phyloP scores from a whole-genome alignment of 176 grass and related monocot species.

The Avena sativa region DNA sequence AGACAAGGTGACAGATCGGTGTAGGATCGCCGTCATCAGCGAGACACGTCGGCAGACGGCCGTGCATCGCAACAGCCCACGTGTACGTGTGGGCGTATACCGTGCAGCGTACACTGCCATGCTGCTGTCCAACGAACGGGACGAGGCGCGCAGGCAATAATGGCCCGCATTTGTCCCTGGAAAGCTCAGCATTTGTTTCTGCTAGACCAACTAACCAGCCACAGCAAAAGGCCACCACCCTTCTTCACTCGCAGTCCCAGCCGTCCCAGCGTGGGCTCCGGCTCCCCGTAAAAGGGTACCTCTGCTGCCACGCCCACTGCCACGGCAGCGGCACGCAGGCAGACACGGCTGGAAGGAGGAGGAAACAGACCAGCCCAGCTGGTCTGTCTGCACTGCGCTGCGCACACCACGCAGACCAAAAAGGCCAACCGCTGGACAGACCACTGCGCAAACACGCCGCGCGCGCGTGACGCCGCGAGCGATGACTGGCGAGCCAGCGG shows the following conservation, averaged over 20 bases:
- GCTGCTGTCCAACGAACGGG: too few species aligned
- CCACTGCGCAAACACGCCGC: too few species aligned
- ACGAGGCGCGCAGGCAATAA: not conserved
- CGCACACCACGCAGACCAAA: not conserved
- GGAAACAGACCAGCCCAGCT: not conserved
- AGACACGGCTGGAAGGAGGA: not conserved
- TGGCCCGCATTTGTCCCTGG: not conserved
- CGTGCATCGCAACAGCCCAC: too few species aligned
- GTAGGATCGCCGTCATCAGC: too few species aligned
- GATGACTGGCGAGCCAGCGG: too few species aligned
- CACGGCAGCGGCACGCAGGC: not conserved
- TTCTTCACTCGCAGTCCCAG: not conserved
- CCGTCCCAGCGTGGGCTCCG: not conserved
- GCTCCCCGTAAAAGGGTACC: not conserved
- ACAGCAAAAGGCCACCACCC: not conserved
- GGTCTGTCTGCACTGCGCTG: not conserved
- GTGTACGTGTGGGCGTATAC: too few species aligned
- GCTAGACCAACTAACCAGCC: not conserved
- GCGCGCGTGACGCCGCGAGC: too few species aligned
- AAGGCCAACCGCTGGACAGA: not conserved
- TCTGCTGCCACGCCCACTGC: not conserved
- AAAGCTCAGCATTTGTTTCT: conserved; percentile 6
- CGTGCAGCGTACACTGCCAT: too few species aligned
- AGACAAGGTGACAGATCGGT: too few species aligned
- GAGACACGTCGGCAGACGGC: too few species aligned